Percentiles rank a stretch among this genome's conserved stretches.
These are phyloP conservation scores for Linum tenue DNA, from an alignment of 345 rosid genomes.

Conservation along the genomic window DNA sequence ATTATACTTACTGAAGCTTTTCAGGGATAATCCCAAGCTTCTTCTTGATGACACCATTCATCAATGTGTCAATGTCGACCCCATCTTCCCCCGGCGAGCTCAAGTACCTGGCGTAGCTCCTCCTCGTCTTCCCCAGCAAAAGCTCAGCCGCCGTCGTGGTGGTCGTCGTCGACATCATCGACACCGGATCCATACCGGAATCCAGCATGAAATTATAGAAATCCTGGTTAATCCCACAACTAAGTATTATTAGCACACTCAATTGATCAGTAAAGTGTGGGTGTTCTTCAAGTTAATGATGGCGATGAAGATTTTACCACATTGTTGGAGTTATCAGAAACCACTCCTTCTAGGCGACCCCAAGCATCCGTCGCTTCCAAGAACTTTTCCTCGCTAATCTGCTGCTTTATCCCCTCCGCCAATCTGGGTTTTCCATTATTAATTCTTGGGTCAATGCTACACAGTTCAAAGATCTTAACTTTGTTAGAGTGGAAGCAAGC, in stretches of 20 bases:
- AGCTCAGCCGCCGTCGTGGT: conserved; percentile 19
- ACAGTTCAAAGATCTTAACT: not conserved
- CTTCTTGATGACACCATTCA: conserved; percentile 59
- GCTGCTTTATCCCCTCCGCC: conserved; percentile 52
- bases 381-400: conserved; percentile 37
- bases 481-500: not conserved
- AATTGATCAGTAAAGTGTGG: not conserved
- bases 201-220: conserved; percentile 73
- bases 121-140: conserved; percentile 17
- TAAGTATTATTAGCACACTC: not conserved
- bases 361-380: conserved; percentile 54
- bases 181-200: conserved; percentile 35
- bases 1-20: conserved; percentile 38
- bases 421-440: conserved; percentile 23
- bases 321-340: conserved; percentile 32
- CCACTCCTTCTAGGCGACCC: conserved; percentile 43
- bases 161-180: conserved; percentile 3
- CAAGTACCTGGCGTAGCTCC: conserved; percentile 47
- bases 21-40: conserved; percentile 75
- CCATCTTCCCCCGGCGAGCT: conserved; percentile 28
- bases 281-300: not conserved
- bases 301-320: conserved; percentile 38
- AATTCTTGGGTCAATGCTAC: too few relatives aligned
- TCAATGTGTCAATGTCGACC: conserved; percentile 34
- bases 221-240: conserved; percentile 33